Conservation (phyloP, 1,284 basidiomycete species). For the Sporisorium scitamineum region DNA sequence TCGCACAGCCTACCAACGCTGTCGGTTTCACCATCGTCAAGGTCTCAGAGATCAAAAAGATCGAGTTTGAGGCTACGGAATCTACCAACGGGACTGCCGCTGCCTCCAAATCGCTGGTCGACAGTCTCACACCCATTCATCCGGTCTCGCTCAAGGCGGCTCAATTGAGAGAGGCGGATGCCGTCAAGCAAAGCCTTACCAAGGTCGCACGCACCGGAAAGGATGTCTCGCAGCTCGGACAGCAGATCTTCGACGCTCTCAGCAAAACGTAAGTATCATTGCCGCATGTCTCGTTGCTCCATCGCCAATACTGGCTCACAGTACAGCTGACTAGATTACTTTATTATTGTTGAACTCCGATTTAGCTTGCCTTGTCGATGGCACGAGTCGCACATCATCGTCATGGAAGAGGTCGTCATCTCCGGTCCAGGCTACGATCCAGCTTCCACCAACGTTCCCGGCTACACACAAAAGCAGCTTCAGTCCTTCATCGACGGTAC, state of each 20-base stretch:
- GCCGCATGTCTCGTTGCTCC: neutral
- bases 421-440: conserved; percentile 59
- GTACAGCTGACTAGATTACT: neutral
- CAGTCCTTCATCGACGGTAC: conserved; percentile 51
- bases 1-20: conserved; percentile 23
- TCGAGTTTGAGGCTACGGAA: conserved; percentile 35
- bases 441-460: conserved; percentile 59
- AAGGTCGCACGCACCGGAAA: conserved; percentile 54
- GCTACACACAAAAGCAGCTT: conserved; percentile 50
- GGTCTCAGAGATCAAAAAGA: conserved; percentile 54
- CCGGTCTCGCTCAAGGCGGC: conserved; percentile 49
- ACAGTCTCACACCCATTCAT: conserved; percentile 36
- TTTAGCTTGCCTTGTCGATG: conserved; percentile 64
- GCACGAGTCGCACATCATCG: conserved; percentile 67
- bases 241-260: conserved; percentile 63
- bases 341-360: neutral
- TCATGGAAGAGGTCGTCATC: conserved; percentile 68
- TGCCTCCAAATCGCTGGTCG: conserved; percentile 8
- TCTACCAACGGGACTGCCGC: conserved; percentile 13
- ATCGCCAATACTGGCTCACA: neutral
- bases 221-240: conserved; percentile 57
- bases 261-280: conserved; percentile 64
- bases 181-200: conserved; percentile 49
- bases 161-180: conserved; percentile 52
- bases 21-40: conserved; percentile 64